Base-by-base conservation (phyloP, 139 green algal genomes). In the Chlamydomonas sp. region DNA sequence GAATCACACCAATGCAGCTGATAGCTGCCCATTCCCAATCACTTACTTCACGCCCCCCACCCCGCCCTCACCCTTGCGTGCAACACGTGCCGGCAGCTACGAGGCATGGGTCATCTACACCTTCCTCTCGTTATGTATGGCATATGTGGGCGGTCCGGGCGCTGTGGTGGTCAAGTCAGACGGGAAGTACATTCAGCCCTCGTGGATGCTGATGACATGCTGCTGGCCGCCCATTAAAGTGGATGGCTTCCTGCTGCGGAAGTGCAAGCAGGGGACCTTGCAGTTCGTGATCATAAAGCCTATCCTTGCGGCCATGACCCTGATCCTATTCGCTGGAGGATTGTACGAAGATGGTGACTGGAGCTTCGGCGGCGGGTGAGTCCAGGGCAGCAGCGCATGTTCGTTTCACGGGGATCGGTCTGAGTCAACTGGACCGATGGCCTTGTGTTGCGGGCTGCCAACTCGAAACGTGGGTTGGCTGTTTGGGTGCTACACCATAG, bases 31-130 rank as follows among this genome's bases (percentile, higher is more conserved):
- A 49, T 49, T 49, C 31, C 31, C 31, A 49, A 49, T 49, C 31
- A 49, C 31, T 49, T 49, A 49, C 31, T 49, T 49, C 0, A 49
- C 31, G 31, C 31, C 31, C 31, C 31, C 7, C 10, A 49, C 64
- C 16, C 66, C 78, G 49, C 31, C 72, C 79, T 57, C 17, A 31
- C 64, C 77, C 20, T 66, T 73, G 14, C 49, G 1, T 20, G 16
- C 76, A 63, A 18, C 58, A 66, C 57, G 57, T 63, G 15, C 58
- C 12, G 20, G 83, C 93, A 98, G 95, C 91, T 99, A 99, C 80
- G 97, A 99, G 86, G 96, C 98, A 7, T 99, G 94, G 94, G 95
- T 99, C 20, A 98, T 99, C 83, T 99, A 99, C 94, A 99, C 98
- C 87, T 99, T 99, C 92, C 93, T 98, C 72, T 93, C 92, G 1